Conservation (phyloP, 257 asterid genomes). For the Gentiana straminea region DNA sequence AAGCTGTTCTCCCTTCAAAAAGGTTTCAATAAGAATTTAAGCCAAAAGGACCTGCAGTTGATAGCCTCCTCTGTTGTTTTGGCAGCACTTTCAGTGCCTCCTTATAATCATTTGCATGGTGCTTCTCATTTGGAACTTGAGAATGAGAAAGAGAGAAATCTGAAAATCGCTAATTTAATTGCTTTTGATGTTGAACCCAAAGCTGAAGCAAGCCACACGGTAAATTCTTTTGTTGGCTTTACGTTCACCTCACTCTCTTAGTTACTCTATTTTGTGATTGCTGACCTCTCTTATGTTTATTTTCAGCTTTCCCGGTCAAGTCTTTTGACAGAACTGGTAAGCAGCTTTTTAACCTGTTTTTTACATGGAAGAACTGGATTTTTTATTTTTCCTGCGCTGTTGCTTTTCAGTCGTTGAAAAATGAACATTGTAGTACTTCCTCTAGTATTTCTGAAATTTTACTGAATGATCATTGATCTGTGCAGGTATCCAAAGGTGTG, state of each 20-base stretch:
- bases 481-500: conserved; percentile 74
- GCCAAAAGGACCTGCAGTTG: conserved; percentile 29
- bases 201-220: conserved; percentile 27
- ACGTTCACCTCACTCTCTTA: background rate
- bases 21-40: conserved; percentile 29
- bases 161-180: conserved; percentile 26
- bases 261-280: background rate
- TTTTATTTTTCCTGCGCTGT: no score
- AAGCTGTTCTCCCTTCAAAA: conserved; percentile 35
- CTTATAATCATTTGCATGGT: conserved; percentile 12
- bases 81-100: conserved; percentile 35
- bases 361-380: no score
- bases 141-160: conserved; percentile 19
- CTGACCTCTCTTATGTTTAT: conserved; percentile 4
- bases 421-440: no score
- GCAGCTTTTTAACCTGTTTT: conserved; percentile 3
- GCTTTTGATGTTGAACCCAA: conserved; percentile 26
- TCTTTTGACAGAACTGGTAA: conserved; percentile 71
- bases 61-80: conserved; percentile 39
- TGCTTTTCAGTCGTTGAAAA: no score
- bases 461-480: no score
- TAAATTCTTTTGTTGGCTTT: conserved; percentile 5
- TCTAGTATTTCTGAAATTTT: no score
- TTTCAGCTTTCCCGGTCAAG: conserved; percentile 81
- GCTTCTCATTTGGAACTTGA: conserved; percentile 29